These are phyloP conservation scores for Trichoderma sp. DNA, from an alignment of 2,329 filamentous ascomycete species.

Conservation along the genomic window DNA sequence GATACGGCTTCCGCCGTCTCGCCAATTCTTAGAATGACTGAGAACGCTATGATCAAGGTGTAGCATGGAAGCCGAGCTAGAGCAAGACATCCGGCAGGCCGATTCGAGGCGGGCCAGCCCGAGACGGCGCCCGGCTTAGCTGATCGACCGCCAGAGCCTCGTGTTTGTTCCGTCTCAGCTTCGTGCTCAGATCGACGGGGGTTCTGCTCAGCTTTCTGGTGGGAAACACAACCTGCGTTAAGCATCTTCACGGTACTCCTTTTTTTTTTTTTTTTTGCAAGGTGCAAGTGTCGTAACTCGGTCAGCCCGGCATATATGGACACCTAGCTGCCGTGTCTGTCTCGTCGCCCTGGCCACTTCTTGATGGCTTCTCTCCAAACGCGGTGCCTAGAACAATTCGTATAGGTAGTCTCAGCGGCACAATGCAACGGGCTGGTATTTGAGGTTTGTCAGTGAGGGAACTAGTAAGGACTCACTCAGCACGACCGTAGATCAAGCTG, in stretches of 20 bases:
- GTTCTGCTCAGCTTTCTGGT: too few relatives aligned
- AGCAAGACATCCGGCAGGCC: background rate
- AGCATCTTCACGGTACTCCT: too few relatives aligned
- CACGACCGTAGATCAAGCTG: background rate
- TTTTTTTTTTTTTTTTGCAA: too few relatives aligned
- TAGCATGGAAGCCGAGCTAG: background rate
- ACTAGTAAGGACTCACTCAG: background rate
- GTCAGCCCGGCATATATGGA: too few relatives aligned
- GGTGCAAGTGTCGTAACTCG: too few relatives aligned
- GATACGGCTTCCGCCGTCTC: too few relatives aligned
- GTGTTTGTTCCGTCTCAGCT: background rate
- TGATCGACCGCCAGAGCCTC: background rate
- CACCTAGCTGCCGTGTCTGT: too few relatives aligned
- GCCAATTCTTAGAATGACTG: too few relatives aligned
- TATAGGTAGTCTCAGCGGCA: background rate
- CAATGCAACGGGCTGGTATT: background rate
- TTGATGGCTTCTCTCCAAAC: too few relatives aligned
- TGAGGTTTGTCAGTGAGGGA: background rate
- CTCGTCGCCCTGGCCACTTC: too few relatives aligned
- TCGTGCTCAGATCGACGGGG: background rate
- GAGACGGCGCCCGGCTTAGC: background rate
- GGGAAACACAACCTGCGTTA: too few relatives aligned
- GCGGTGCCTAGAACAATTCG: background rate
- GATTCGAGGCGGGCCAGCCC: conserved; percentile 1
- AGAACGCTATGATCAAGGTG: background rate